Evolutionary conservation across 2,329 filamentous ascomycete genomes (phyloP).

Genomic region (Pezicula neosporulosa): DNA sequence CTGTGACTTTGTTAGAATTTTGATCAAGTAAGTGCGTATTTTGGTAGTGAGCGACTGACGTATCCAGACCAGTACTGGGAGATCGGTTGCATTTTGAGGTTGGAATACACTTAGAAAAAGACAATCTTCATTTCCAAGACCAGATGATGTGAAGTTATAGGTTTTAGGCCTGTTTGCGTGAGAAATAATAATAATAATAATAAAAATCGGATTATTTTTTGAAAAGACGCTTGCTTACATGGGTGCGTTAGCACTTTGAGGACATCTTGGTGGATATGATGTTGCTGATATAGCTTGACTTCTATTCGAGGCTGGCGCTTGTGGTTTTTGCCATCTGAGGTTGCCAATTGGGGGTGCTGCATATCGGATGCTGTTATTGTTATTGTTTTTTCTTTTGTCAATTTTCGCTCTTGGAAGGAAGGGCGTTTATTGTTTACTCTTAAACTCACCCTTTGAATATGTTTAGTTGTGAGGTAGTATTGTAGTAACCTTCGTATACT

Average conservation of each 20-base stretch:
- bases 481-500: slow-evolving; percentile 39
- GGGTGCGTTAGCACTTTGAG: slow-evolving; percentile 30
- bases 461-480: slow-evolving; percentile 36
- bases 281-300: slow-evolving; percentile 21
- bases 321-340: slow-evolving; percentile 31
- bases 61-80: slow-evolving; percentile 38
- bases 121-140: slow-evolving; percentile 29
- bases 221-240: slow-evolving; percentile 22
- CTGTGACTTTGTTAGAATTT: slow-evolving; percentile 30
- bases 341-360: slow-evolving; percentile 30
- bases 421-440: neutral
- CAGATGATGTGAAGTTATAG: slow-evolving; percentile 10
- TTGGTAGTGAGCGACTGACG: slow-evolving; percentile 14
- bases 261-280: slow-evolving; percentile 28
- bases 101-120: slow-evolving; percentile 33
- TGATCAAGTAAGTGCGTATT: neutral
- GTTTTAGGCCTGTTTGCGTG: neutral
- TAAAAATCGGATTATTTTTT: slow-evolving; percentile 14
- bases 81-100: slow-evolving; percentile 28
- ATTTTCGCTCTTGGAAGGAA: neutral
- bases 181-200: neutral
- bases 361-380: slow-evolving; percentile 30
- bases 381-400: too few species aligned
- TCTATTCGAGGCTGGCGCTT: slow-evolving; percentile 21
- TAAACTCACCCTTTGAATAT: slow-evolving; percentile 40